phyloP scores from a whole-genome alignment of 306 rosid species.

The Arachis hypogaea region DNA sequence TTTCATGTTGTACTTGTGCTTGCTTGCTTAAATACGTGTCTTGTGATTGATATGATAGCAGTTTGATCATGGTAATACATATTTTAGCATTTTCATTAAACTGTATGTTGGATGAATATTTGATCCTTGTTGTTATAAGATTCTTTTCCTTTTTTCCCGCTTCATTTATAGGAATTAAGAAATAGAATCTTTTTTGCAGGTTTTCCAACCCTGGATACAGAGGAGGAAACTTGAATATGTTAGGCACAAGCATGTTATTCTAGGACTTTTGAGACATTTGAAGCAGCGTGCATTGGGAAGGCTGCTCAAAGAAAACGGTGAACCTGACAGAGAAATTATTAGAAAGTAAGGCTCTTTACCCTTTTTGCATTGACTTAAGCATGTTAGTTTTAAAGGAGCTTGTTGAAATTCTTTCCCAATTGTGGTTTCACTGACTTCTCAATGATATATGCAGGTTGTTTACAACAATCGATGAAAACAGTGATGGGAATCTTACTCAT shows the following conservation, averaged over 20 bases:
- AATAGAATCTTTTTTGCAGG: conserved; percentile 52
- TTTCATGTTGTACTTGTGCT: conserved; percentile 12
- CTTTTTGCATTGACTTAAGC: conserved; percentile 33
- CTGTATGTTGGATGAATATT: conserved; percentile 27
- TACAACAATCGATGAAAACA: conserved; percentile 50
- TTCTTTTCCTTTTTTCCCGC: too few relatives aligned
- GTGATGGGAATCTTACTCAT: conserved; percentile 53
- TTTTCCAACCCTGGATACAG: conserved; percentile 93
- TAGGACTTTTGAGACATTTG: conserved; percentile 67
- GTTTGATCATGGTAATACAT: conserved; percentile 13
- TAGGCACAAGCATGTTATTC: conserved; percentile 75
- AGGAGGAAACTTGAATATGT: conserved; percentile 67
- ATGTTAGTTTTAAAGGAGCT: conserved; percentile 3
- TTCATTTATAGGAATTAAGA: conserved; percentile 21
- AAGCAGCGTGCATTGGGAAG: conserved; percentile 64
- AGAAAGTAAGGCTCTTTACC: conserved; percentile 51
- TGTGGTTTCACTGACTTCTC: conserved; percentile 35
- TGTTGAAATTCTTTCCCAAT: conserved; percentile 11
- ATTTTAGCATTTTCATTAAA: conserved; percentile 1
- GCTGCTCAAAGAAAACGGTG: conserved; percentile 63
- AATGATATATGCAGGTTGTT: conserved; percentile 64
- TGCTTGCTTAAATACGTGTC: neutral
- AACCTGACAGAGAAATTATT: conserved; percentile 63
- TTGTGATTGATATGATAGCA: neutral
- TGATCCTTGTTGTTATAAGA: neutral